Evolutionary conservation across 2,329 filamentous ascomycete species (phyloP).

Genomic region (Amesomyces nigricolor): DNA sequence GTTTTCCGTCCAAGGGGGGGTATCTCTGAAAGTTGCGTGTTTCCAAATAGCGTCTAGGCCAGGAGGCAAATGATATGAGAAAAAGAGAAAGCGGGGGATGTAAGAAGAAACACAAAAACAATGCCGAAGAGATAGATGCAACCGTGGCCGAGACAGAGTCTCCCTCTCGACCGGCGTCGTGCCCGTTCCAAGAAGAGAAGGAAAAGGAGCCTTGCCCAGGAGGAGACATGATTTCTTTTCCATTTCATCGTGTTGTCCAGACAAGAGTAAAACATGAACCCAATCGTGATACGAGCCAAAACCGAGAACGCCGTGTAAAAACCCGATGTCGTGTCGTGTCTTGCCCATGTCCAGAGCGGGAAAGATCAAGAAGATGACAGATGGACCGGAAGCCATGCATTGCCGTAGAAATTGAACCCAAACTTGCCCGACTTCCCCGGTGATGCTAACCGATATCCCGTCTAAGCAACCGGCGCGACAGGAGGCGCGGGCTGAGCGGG

Average conservation of each 20-base stretch:
- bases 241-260: conserved; percentile 23
- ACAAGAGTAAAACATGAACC: conserved; percentile 18
- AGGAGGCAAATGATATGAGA: conserved; percentile 14
- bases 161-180: not conserved
- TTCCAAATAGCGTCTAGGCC: conserved; percentile 19
- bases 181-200: not conserved
- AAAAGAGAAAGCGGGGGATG: not conserved
- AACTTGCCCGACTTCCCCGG: conserved; percentile 6
- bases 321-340: conserved; percentile 20
- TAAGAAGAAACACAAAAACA: not conserved
- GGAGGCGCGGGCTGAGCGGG: conserved; percentile 33
- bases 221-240: conserved; percentile 16
- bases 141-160: not conserved
- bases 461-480: conserved; percentile 37
- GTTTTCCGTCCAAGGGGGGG: conserved; percentile 9
- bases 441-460: not conserved
- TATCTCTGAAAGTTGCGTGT: conserved; percentile 17
- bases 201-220: conserved; percentile 10
- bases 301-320: conserved; percentile 25
- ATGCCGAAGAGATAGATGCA: not conserved
- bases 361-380: conserved; percentile 14
- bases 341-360: conserved; percentile 16
- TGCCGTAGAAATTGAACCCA: conserved; percentile 10
- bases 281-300: conserved; percentile 21
- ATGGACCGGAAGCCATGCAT: conserved; percentile 12